Evolutionary conservation across 495 filamentous ascomycete genomes (phyloP).

Genomic region (Aspergillus homomorphus): DNA sequence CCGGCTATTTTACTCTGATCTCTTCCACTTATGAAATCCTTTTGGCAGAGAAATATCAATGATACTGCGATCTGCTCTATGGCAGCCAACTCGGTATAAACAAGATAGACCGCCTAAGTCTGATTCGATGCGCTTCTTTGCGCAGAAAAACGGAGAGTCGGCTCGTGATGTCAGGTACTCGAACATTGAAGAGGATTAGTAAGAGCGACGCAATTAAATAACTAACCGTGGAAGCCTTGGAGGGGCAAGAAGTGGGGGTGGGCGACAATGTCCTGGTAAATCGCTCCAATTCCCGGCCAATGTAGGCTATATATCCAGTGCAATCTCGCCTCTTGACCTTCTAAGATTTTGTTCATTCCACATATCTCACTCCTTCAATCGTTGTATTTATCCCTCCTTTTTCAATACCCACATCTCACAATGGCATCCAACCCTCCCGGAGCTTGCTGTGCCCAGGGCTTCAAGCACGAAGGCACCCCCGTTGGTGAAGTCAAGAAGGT

Average conservation of each 20-base stretch:
- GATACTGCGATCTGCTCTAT: neutral
- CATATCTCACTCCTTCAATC: neutral
- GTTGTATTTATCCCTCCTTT: neutral
- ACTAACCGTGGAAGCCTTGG: neutral
- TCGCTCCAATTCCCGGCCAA: neutral
- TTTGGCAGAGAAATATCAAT: neutral
- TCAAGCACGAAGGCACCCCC: constrained; percentile 47
- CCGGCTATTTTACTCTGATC: neutral
- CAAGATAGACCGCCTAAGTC: neutral
- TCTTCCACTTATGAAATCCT: neutral
- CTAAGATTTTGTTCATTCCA: neutral
- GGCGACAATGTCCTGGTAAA: neutral
- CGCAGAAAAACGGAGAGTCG: neutral
- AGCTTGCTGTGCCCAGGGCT: constrained; percentile 55
- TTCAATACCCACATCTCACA: constrained; percentile 15
- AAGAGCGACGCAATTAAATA: neutral
- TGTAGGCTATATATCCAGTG: neutral
- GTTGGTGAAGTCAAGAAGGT: constrained; percentile 42
- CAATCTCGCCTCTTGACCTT: neutral
- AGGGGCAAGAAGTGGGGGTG: constrained; percentile 1
- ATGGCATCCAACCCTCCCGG: constrained; percentile 60
- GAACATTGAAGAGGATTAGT: neutral
- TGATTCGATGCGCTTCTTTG: neutral
- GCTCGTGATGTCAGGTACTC: neutral
- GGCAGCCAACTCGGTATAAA: neutral